Evolutionary conservation across 2,329 filamentous ascomycete genomes (phyloP).

Genomic region (Penicillium sp.): DNA sequence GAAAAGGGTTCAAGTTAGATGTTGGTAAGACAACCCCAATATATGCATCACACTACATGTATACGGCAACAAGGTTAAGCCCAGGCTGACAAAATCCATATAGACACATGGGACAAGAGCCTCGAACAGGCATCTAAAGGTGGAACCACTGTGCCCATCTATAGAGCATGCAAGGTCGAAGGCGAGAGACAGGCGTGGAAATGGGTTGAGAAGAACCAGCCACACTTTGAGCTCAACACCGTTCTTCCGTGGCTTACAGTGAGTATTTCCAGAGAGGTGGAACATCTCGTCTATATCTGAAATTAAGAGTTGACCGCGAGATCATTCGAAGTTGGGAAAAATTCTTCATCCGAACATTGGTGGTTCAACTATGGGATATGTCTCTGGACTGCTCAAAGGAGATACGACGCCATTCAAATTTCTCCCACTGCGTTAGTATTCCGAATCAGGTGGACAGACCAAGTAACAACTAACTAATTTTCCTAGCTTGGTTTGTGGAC

Average conservation of each 20-base stretch:
- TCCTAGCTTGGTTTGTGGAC: constrained; percentile 46
- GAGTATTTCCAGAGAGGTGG: background rate
- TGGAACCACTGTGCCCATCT: background rate
- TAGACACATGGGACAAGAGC: background rate
- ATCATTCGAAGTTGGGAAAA: constrained; percentile 24
- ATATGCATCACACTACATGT: too few species aligned
- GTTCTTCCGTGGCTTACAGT: constrained; percentile 35
- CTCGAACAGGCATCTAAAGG: background rate
- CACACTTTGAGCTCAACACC: constrained; percentile 44
- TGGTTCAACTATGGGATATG: constrained; percentile 14
- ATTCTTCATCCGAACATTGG: constrained; percentile 30
- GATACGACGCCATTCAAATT: background rate
- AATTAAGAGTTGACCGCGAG: too few species aligned
- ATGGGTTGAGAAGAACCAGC: constrained; percentile 44
- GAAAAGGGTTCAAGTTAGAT: background rate
- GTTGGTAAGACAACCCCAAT: background rate
- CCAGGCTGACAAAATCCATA: background rate
- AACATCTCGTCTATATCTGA: background rate
- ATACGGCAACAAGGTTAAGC: background rate
- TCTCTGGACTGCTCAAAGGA: constrained; percentile 9
- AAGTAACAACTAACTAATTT: background rate
- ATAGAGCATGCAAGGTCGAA: constrained; percentile 44
- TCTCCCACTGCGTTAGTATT: constrained; percentile 14
- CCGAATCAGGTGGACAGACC: background rate
- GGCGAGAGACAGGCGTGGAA: constrained; percentile 48